Evolutionary conservation across 495 filamentous ascomycete species (phyloP), one percentile per base, ranked within the genome.

Genomic region (Viridothelium virens): DNA sequence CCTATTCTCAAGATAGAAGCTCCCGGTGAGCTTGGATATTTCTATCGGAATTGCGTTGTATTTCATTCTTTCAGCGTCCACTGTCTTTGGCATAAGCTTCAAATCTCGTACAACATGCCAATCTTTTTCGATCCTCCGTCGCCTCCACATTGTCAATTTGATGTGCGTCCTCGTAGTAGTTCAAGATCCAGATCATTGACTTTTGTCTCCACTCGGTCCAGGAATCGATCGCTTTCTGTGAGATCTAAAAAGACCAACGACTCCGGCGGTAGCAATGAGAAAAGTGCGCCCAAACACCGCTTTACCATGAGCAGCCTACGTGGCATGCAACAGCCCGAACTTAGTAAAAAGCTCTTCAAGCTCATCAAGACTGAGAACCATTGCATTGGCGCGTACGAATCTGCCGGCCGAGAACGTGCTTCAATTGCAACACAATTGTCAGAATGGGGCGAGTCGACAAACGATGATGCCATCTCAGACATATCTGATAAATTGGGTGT

Each of bases 401-500:
- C 85, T 0, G 94, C 94, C 10, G 89, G 85, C 31, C 86, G 86
- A 61, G 91, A 94, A 77, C 89, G 91, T 65, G 77, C 89, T 46
- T 85, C 87, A 16, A 89, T 96, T 71, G 93, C 92, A 9, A 84
- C 85, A 2, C 91, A 97, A 78, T 84, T 98, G n/a, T 92, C 89
- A 4, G 94, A 96, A 65, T 97, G 95, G 95, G 95, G 94, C 63
- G 92, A 96, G 75, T 83, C 87, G 50, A 94, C 92, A 2, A 81
- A 82, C 3, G 94, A 98, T 74, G 91, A 94, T 59, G 86, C 87
- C 46, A 78, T 98, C 70, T 90, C 85, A 9, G 93, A 97, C 74
- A 83, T 98, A 65, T 88, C 88, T 66, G 95, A 97, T 79, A 97
- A 97, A 79, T 78, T 98, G 50, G 95, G 91, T 38, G 94, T 97